Evolutionary conservation across 345 rosid species (phyloP).

Genomic region (Salix udensis): DNA sequence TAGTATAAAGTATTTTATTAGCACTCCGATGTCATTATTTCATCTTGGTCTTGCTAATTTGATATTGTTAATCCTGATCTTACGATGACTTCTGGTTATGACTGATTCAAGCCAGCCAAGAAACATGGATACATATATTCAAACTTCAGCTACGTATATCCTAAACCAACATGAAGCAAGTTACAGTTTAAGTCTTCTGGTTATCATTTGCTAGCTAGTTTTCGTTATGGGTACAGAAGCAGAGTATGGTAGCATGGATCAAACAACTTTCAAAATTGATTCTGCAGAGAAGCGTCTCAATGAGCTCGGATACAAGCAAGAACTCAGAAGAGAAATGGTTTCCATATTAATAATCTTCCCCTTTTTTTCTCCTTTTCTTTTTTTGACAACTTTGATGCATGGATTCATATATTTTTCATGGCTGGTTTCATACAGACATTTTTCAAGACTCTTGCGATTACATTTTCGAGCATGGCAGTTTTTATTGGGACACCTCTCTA

Average conservation of each 20-base stretch:
- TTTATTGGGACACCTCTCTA: constrained; percentile 58
- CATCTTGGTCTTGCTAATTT: too few relatives aligned
- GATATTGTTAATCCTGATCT: too few relatives aligned
- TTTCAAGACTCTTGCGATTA: constrained; percentile 58
- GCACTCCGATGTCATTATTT: too few relatives aligned
- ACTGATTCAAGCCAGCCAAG: too few relatives aligned
- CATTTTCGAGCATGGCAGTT: constrained; percentile 65
- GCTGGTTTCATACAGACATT: constrained; percentile 35
- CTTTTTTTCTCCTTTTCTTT: background rate
- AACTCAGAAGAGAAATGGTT: constrained; percentile 63
- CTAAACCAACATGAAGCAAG: too few relatives aligned
- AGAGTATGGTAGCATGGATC: background rate
- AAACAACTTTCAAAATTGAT: constrained; percentile 36
- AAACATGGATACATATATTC: too few relatives aligned
- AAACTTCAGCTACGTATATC: too few relatives aligned
- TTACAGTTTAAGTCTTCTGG: too few relatives aligned
- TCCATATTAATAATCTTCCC: background rate
- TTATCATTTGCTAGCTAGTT: too few relatives aligned
- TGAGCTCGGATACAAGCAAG: constrained; percentile 66
- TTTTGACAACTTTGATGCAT: background rate
- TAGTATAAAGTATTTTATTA: too few relatives aligned
- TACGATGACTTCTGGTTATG: too few relatives aligned
- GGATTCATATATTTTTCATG: background rate
- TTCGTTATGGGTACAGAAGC: background rate
- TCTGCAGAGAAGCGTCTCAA: constrained; percentile 58